A percentile compares a stretch with the other conserved stretches of the same genome.
Evolutionary conservation across 306 rosid genomes (phyloP).

Genomic region (Dicorynia guianensis): DNA sequence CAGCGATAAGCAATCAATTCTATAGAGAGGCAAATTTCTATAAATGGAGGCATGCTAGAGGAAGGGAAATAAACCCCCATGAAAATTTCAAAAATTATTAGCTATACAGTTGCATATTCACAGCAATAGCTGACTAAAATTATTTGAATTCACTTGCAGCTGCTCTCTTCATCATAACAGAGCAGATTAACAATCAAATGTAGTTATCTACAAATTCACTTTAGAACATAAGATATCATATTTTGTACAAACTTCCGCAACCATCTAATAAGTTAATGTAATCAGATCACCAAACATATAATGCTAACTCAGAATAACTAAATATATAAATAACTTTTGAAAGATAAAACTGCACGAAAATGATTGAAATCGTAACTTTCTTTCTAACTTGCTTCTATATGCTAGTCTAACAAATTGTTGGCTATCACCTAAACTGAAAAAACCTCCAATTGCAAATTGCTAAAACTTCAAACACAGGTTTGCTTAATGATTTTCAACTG

Average conservation of each 20-base stretch:
- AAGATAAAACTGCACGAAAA: no score
- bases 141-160: not conserved
- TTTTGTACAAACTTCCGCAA: conserved; percentile 21
- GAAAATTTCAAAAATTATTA: conserved; percentile 12
- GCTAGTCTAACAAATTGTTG: no score
- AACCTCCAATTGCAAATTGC: no score
- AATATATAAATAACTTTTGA: no score
- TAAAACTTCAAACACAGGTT: no score
- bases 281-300: no score
- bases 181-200: conserved; percentile 20
- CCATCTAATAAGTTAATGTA: not conserved
- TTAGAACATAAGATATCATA: conserved; percentile 9
- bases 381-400: no score
- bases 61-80: not conserved
- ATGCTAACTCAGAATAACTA: no score
- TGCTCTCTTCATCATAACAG: conserved; percentile 26
- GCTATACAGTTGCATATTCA: not conserved
- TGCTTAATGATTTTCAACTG: no score
- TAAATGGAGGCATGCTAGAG: not conserved
- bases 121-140: conserved; percentile 27
- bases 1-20: conserved; percentile 22
- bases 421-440: no score
- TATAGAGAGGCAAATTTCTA: conserved; percentile 33
- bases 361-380: no score
- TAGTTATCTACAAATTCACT: conserved; percentile 17